Conservation (phyloP, 305 asterid genomes). For the Euphrasia arctica region DNA sequence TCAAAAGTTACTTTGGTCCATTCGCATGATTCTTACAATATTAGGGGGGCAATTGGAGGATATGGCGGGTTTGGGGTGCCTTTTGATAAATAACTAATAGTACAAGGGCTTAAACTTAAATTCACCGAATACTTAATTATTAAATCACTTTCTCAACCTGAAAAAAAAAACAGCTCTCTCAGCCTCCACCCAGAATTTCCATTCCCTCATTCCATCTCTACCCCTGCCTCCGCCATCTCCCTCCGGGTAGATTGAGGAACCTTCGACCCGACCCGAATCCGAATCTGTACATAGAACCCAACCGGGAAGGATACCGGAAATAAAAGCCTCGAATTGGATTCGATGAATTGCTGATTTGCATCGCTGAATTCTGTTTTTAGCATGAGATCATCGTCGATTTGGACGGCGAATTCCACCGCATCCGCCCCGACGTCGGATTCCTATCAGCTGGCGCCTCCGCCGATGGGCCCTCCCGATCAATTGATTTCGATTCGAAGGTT, state of each 20-base stretch:
- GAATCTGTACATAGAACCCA: conserved; percentile 29
- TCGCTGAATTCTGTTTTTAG: conserved; percentile 22
- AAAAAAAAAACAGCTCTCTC: not conserved
- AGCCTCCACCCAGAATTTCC: not conserved
- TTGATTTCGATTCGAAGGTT: conserved; percentile 44
- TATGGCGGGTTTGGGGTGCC: not conserved
- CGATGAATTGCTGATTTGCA: conserved; percentile 25
- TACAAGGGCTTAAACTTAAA: not conserved
- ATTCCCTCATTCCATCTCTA: conserved; percentile 23
- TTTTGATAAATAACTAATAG: not conserved
- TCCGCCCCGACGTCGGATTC: conserved; percentile 34
- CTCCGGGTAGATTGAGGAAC: conserved; percentile 27
- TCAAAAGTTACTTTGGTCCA: no score
- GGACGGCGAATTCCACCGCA: conserved; percentile 46
- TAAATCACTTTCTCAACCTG: not conserved
- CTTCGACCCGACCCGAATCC: conserved; percentile 28
- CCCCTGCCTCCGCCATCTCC: conserved; percentile 36
- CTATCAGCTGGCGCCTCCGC: conserved; percentile 38
- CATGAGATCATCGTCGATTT: conserved; percentile 52
- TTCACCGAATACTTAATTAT: not conserved
- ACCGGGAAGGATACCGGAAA: conserved; percentile 19
- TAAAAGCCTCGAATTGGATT: conserved; percentile 1
- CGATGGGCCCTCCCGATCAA: conserved; percentile 28
- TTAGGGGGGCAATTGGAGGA: no score
- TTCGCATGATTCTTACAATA: no score